Evolutionary conservation across 2,329 filamentous ascomycete species (phyloP), one percentile per base, ranked within the genome.

Genomic region (Pyrenochaeta sp.): DNA sequence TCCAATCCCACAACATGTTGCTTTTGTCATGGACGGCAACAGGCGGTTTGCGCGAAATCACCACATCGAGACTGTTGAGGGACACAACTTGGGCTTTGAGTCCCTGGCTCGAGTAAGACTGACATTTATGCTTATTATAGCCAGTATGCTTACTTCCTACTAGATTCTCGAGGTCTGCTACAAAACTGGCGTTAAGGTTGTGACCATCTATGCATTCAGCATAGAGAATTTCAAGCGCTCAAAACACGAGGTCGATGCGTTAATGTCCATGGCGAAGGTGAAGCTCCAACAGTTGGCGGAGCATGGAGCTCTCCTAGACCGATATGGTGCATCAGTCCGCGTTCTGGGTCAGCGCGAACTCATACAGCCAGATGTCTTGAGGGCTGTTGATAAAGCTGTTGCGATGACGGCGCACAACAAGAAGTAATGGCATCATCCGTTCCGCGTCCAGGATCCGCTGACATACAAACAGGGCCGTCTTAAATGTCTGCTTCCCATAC

Each of bases 1-100:
- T 0, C 92, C 92, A 1, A 89, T 99, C 49, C 95, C 95, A 9
- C 88, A 92, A 70, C 95, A 99, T 85, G 87, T 99, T 56, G 95
- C 95, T n/a, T 99, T 99, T 72, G 94, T 97, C 66, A 99, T 99
- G 95, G 95, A 99, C 75, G 95, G 95, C 50, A 99, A 99, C 78
- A 83, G 95, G 68, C 89, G 95, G 40, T 99, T 96, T 79, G 95
- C 95, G 12, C 85, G 91, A 57, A 90, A 84, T 59, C 92, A 95
- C 78, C 88, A 94, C 61, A 97, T 99, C 74, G 95, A 99, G 80
- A 97, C 93, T 0, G 88, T 98, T 30, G 94, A 99, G 77, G 95
- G 95, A 20, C 95, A 99, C 75, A 93, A 97, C 73, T 81, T 96
- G 66, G 95, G 95, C 2, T 99, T 98, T 68, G 95, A 99, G 79